Conservation (phyloP, 106 monocot species). For the Allium cepa region DNA sequence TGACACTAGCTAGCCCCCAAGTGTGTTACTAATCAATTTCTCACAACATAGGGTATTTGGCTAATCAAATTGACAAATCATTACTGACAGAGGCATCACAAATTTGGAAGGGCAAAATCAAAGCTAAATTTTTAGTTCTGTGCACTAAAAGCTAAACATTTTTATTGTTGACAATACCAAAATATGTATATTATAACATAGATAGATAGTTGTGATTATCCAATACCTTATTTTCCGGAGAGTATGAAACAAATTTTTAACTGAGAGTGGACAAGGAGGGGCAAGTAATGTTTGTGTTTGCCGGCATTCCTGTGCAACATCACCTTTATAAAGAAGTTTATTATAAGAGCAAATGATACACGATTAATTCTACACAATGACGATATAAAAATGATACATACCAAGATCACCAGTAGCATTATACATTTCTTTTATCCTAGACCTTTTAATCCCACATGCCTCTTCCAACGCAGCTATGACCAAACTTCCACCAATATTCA, state of each 20-base stretch:
- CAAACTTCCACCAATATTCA: conserved; percentile 79
- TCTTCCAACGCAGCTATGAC: conserved; percentile 77
- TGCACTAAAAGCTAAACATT: too few relatives aligned
- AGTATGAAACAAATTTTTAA: conserved; percentile 43
- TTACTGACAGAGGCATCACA: too few relatives aligned
- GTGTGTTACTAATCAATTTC: too few relatives aligned
- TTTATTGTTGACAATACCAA: too few relatives aligned
- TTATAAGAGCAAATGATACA: too few relatives aligned
- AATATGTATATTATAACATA: too few relatives aligned
- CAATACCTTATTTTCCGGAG: conserved; percentile 77
- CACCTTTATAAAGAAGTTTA: conserved; percentile 39
- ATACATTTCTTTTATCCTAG: conserved; percentile 82
- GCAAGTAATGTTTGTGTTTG: conserved; percentile 75
- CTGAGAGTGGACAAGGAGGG: conserved; percentile 59
- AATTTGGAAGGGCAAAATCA: too few relatives aligned
- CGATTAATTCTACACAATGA: too few relatives aligned
- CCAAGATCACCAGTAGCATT: conserved; percentile 84
- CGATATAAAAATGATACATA: conserved; percentile 6
- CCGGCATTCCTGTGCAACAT: conserved; percentile 87
- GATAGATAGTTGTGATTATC: neutral
- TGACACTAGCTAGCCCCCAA: too few relatives aligned
- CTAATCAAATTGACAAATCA: too few relatives aligned
- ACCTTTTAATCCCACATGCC: conserved; percentile 63
- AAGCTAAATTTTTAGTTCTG: too few relatives aligned
- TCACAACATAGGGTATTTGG: too few relatives aligned